These are phyloP conservation scores for Suillus fuscotomentosus DNA, from an alignment of 768 basidiomycete genomes.

Conservation along the genomic window DNA sequence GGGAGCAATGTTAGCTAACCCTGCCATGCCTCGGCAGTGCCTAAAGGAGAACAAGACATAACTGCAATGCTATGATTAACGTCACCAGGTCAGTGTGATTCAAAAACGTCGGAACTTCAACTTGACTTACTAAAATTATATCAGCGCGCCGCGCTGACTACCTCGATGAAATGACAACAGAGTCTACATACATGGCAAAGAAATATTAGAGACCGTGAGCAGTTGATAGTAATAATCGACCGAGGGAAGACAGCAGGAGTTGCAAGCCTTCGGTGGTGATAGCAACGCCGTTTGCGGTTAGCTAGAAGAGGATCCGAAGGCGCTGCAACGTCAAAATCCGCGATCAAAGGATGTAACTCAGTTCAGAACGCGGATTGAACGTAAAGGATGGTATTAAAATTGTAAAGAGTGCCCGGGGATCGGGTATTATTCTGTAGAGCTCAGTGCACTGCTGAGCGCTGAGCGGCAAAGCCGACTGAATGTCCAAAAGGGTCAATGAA, in stretches of 20 bases:
- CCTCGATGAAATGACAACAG: background rate
- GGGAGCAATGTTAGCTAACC: background rate
- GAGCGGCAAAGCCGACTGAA: background rate
- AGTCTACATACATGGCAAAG: background rate
- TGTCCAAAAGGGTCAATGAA: background rate
- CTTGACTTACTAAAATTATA: background rate
- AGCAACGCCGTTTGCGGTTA: constrained; percentile 7
- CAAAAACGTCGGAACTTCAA: background rate
- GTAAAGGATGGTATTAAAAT: background rate
- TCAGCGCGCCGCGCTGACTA: background rate
- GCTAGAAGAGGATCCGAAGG: constrained; percentile 3
- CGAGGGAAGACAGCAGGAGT: background rate
- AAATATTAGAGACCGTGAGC: too few species aligned
- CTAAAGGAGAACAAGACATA: background rate
- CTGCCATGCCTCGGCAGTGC: background rate
- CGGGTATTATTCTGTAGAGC: background rate
- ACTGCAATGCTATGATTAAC: constrained; percentile 1
- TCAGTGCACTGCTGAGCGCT: background rate
- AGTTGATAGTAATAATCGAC: background rate
- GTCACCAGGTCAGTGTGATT: background rate
- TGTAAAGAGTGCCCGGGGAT: background rate
- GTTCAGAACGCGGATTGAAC: background rate
- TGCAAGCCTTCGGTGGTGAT: constrained; percentile 9
- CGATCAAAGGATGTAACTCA: background rate
- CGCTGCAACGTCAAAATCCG: background rate